Conservation (phyloP, 164 flowering plant species). For the Brasenia schreberi region DNA sequence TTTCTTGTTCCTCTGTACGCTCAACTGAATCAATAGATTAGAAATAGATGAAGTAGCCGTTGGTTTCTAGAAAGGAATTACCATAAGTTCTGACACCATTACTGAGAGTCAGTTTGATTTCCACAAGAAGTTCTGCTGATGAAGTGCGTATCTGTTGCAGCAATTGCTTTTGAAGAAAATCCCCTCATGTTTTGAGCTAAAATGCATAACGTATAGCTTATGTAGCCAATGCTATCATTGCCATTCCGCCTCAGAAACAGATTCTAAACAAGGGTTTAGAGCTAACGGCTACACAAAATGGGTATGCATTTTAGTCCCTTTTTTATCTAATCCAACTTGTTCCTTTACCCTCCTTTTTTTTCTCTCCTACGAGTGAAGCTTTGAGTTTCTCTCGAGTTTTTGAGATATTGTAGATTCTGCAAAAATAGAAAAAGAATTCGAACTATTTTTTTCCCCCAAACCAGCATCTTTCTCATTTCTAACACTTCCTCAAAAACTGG, state of each 20-base stretch:
- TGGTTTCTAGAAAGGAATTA: too few relatives aligned
- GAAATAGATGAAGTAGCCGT: too few relatives aligned
- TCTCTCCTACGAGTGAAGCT: not conserved
- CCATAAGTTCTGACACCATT: too few relatives aligned
- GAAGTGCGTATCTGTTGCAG: constrained; percentile 16
- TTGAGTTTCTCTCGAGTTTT: too few relatives aligned
- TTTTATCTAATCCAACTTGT: not conserved
- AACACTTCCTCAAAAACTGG: too few relatives aligned
- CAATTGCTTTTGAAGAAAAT: constrained; percentile 74
- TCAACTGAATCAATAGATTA: too few relatives aligned
- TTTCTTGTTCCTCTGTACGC: too few relatives aligned
- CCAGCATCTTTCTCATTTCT: too few relatives aligned
- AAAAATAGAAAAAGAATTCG: too few relatives aligned
- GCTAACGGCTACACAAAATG: constrained; percentile 39
- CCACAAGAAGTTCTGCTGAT: not conserved
- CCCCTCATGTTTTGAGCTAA: constrained; percentile 86
- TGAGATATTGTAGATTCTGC: too few relatives aligned
- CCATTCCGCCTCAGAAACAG: constrained; percentile 60
- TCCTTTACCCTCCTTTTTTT: not conserved
- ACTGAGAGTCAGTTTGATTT: too few relatives aligned
- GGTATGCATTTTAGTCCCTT: constrained; percentile 20
- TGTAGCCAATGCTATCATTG: constrained; percentile 77
- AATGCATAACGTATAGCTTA: constrained; percentile 66
- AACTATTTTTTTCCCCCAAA: too few relatives aligned
- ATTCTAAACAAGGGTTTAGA: constrained; percentile 58